These are phyloP conservation scores for Pythium myriotylum DNA, from an alignment of 352 stramenopile species.

Conservation along the genomic window DNA sequence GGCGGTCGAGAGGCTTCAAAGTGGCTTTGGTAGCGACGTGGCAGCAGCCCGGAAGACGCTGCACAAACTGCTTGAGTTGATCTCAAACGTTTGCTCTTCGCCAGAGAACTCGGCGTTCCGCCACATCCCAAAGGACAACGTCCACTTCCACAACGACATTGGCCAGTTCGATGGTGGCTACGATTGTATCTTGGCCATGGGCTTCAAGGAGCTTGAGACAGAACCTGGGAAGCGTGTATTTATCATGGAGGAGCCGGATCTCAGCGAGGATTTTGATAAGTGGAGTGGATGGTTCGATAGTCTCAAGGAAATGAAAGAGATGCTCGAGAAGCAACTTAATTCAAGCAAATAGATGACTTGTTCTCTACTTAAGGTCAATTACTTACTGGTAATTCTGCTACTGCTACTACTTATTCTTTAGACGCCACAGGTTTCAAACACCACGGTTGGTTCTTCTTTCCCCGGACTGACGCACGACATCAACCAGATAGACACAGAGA, in stretches of 20 bases:
- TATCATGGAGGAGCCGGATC: slow-evolving; percentile 74
- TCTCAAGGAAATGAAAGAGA: slow-evolving; percentile 64
- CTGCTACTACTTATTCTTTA: too few species aligned
- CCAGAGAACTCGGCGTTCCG: slow-evolving; percentile 74
- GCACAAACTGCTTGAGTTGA: slow-evolving; percentile 51
- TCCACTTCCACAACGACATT: slow-evolving; percentile 66
- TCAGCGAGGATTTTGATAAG: slow-evolving; percentile 70
- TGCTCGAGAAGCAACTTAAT: slow-evolving; percentile 5
- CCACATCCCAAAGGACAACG: slow-evolving; percentile 75
- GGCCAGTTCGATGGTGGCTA: slow-evolving; percentile 64
- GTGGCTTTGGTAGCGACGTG: slow-evolving; percentile 29
- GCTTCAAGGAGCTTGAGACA: slow-evolving; percentile 64
- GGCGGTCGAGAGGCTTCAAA: slow-evolving; percentile 45
- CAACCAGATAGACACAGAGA: slow-evolving; percentile 7
- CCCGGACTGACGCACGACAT: slow-evolving; percentile 11
- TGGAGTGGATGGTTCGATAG: slow-evolving; percentile 85
- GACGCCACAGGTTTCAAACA: too few species aligned
- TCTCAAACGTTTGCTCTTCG: slow-evolving; percentile 68
- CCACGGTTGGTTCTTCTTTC: not conserved
- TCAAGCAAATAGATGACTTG: slow-evolving; percentile 1
- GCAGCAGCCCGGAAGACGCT: slow-evolving; percentile 37
- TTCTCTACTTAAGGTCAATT: too few species aligned
- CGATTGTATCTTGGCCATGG: slow-evolving; percentile 67
- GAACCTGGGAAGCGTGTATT: slow-evolving; percentile 56
- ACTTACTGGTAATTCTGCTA: slow-evolving; percentile 7